Evolutionary conservation across 495 filamentous ascomycete species (phyloP).

Genomic region (Penicillium diatomitis): DNA sequence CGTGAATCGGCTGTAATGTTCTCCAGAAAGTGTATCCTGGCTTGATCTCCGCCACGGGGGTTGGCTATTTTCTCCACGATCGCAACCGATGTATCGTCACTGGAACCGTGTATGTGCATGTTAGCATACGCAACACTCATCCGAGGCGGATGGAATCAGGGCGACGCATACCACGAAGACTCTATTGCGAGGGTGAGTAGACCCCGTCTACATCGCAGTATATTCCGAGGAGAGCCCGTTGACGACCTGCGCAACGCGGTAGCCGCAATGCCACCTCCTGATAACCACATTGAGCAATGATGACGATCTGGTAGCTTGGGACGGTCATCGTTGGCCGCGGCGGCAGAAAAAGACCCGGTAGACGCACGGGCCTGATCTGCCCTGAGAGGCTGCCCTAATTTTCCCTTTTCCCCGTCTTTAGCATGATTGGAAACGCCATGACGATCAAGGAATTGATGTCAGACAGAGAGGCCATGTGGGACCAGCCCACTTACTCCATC

Average conservation of each 20-base stretch:
- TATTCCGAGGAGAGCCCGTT: slow-evolving; percentile 1
- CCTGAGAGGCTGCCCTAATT: slow-evolving; percentile 18
- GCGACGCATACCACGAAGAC: slow-evolving; percentile 61
- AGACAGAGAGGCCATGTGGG: no score
- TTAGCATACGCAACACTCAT: no score
- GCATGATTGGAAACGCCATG: no score
- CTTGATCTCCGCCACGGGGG: slow-evolving; percentile 15
- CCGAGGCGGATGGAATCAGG: no score
- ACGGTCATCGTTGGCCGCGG: neutral
- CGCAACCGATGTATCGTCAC: slow-evolving; percentile 92
- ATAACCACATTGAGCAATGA: slow-evolving; percentile 19
- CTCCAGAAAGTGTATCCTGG: slow-evolving; percentile 65
- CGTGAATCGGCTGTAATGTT: slow-evolving; percentile 73
- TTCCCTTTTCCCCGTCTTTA: neutral
- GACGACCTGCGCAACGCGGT: slow-evolving; percentile 13
- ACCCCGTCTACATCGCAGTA: slow-evolving; percentile 20
- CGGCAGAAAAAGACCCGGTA: slow-evolving; percentile 16
- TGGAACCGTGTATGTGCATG: slow-evolving; percentile 8
- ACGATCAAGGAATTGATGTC: neutral
- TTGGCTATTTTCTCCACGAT: slow-evolving; percentile 53
- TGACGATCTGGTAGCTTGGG: neutral
- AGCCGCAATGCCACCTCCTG: slow-evolving; percentile 8
- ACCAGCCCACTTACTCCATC: no score
- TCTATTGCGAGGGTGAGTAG: slow-evolving; percentile 82
- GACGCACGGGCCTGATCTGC: slow-evolving; percentile 24